Base-by-base conservation (phyloP, 2,329 filamentous ascomycete species). In the Hypoxylon sp. region DNA sequence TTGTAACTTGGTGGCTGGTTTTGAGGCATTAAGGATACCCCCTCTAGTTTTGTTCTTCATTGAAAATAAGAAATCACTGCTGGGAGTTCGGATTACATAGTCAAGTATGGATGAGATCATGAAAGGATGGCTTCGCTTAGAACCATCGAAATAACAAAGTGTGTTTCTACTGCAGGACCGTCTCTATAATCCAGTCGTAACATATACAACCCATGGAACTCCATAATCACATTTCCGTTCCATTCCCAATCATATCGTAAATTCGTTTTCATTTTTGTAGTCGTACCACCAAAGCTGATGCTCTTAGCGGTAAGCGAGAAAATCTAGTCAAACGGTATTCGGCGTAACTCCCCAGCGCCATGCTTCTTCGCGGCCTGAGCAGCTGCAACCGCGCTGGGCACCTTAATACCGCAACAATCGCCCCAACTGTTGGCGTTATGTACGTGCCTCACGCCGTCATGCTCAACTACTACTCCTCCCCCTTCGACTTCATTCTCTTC, bases 351-450 rank as follows among this genome's bases (percentile, higher is more conserved):
- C 5, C 80, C 86, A 44, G 83, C 85, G 14, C 86, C 90, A 60
- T 85, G 86, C 84, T 97, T 98, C 84, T 88, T 91, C 86, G 92
- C 91, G 82, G 97, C 95, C 73, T 94, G 91, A 13, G 93, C 93
- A 0, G 96, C 97, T 29, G 94, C 97, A 63, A 98, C 87, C 59
- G 94, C 95, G 77, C 94, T 97, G 0, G 96, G 97, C 14, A 99
- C 96, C 75, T 97, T 95, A 80, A 99, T 99, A 26, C 96, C 96
- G 78, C 96, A 99, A 80, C 96, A 99, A 80, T 99, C 96, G 4
- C 95, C 95, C 93, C 96, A 99, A 22, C 88, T 89, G 61, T 85
- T 88, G 52, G 88, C 87, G 55, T 91, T 87, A 80, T 96, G 92
- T 68, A 91, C 87, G 80, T 94, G 91, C 73, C 86, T 88, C 81